phyloP scores from a whole-genome alignment of 2,329 filamentous ascomycete genomes.

The Botrytis aclada region DNA sequence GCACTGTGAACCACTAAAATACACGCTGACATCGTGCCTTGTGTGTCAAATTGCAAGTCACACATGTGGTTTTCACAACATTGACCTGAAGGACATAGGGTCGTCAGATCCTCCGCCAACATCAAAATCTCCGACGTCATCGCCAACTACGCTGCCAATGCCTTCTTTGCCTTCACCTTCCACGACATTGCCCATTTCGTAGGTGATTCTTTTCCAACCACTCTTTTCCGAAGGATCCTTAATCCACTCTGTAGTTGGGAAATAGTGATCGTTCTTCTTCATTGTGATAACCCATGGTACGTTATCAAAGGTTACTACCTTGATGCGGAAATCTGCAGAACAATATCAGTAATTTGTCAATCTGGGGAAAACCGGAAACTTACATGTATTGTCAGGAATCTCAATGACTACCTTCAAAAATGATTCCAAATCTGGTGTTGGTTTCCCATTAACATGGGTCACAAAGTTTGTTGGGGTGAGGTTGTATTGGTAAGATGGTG shows the following conservation, averaged over 20 bases:
- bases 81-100: background rate
- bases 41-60: background rate
- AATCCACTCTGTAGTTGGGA: slow-evolving; percentile 68
- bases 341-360: slow-evolving; percentile 20
- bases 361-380: slow-evolving; percentile 35
- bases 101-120: slow-evolving; percentile 20
- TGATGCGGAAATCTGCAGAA: slow-evolving; percentile 76
- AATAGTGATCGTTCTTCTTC: slow-evolving; percentile 99
- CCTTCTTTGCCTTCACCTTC: slow-evolving; percentile 49
- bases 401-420: slow-evolving; percentile 80
- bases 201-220: slow-evolving; percentile 62
- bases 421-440: slow-evolving; percentile 75
- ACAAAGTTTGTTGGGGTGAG: slow-evolving; percentile 97
- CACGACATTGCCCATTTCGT: slow-evolving; percentile 54
- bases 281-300: slow-evolving; percentile 99
- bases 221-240: slow-evolving; percentile 58
- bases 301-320: slow-evolving; percentile 97
- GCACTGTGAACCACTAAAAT: background rate
- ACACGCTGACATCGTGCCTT: background rate
- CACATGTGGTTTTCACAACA: background rate
- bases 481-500: slow-evolving; percentile 83
- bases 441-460: slow-evolving; percentile 86
- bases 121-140: slow-evolving; percentile 33
- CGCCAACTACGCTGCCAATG: slow-evolving; percentile 31
- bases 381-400: slow-evolving; percentile 92